A percentile compares a stretch with the other conserved stretches of the same genome.
These are phyloP conservation scores for Mycena belliarum DNA, from an alignment of 768 basidiomycete species.

Conservation along the genomic window DNA sequence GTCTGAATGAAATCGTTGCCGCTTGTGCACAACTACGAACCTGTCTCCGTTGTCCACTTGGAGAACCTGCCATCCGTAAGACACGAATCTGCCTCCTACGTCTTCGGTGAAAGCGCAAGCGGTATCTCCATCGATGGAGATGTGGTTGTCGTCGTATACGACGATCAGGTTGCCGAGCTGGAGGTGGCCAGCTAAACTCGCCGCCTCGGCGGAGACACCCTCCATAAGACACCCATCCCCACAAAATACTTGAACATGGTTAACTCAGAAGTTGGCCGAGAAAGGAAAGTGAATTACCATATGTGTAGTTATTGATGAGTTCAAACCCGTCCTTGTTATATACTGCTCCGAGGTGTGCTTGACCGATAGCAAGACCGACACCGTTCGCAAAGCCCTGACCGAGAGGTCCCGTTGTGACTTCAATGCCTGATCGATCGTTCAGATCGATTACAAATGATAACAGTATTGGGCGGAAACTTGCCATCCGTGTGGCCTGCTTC, in stretches of 20 bases:
- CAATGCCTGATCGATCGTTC: slow-evolving; percentile 46
- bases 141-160: slow-evolving; percentile 96
- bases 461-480: neutral
- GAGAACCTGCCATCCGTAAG: slow-evolving; percentile 95
- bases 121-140: slow-evolving; percentile 95
- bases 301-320: slow-evolving; percentile 85
- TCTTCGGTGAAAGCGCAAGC: slow-evolving; percentile 93
- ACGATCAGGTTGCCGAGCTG: slow-evolving; percentile 92
- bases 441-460: neutral
- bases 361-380: slow-evolving; percentile 91
- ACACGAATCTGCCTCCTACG: slow-evolving; percentile 81
- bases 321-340: slow-evolving; percentile 87
- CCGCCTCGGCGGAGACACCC: slow-evolving; percentile 91
- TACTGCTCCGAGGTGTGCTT: slow-evolving; percentile 85
- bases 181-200: slow-evolving; percentile 90
- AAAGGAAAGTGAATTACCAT: slow-evolving; percentile 49
- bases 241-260: slow-evolving; percentile 62
- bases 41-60: slow-evolving; percentile 78
- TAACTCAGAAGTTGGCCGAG: neutral
- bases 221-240: slow-evolving; percentile 98
- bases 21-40: slow-evolving; percentile 39
- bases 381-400: slow-evolving; percentile 94
- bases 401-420: slow-evolving; percentile 95
- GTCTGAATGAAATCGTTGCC: neutral
- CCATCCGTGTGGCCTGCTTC: slow-evolving; percentile 64